A percentile compares a stretch with the other conserved stretches of the same genome.
Conservation (phyloP, 371 early-diverging fungal genomes). For the Mortierella sp. region DNA sequence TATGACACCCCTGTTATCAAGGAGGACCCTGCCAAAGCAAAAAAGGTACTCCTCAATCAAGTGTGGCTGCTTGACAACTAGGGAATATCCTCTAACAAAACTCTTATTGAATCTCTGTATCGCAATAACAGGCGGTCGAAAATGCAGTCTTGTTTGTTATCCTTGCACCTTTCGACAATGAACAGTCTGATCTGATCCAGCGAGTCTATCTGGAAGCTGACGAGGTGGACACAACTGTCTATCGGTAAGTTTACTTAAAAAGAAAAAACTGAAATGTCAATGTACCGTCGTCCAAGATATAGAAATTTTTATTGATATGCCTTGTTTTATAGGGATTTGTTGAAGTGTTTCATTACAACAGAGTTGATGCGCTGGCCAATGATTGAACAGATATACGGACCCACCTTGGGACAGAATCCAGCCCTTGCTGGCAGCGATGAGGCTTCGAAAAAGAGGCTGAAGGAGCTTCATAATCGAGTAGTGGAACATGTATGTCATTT, state of each 20-base stretch:
- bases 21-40: slow-evolving; percentile 86
- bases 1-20: slow-evolving; percentile 87
- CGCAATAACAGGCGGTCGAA: slow-evolving; percentile 67
- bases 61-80: not conserved
- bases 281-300: not conserved
- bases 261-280: not conserved
- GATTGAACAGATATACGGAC: slow-evolving; percentile 89
- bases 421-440: slow-evolving; percentile 82
- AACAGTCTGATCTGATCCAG: slow-evolving; percentile 94
- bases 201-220: slow-evolving; percentile 84
- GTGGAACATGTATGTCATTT: slow-evolving; percentile 86
- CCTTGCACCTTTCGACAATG: slow-evolving; percentile 95
- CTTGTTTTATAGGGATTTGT: slow-evolving; percentile 69
- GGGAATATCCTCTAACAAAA: not conserved
- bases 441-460: slow-evolving; percentile 84
- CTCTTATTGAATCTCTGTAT: not conserved
- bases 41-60: slow-evolving; percentile 62
- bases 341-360: slow-evolving; percentile 88
- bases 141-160: slow-evolving; percentile 87
- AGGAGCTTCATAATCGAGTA: slow-evolving; percentile 91
- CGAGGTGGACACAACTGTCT: slow-evolving; percentile 78
- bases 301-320: not conserved
- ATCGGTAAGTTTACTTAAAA: slow-evolving; percentile 64
- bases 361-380: slow-evolving; percentile 96
- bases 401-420: slow-evolving; percentile 73